Evolutionary conservation across 495 filamentous ascomycete genomes (phyloP), one percentile per base, ranked within the genome.

Genomic region (Aspergillus hancockii): DNA sequence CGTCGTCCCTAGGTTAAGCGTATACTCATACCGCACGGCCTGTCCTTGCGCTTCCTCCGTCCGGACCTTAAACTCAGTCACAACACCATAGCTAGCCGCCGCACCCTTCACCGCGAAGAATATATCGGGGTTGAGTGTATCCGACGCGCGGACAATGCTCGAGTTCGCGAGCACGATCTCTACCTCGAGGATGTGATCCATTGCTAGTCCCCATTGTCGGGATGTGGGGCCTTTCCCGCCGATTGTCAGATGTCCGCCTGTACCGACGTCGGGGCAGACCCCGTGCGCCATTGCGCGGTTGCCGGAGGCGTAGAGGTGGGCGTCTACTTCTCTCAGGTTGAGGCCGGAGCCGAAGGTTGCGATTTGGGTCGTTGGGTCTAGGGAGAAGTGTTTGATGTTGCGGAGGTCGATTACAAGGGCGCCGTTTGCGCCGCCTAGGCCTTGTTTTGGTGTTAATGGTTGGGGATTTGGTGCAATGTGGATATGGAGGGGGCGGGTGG

Each of bases 201-300:
- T 69, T 0, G 85, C 76, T 0, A 83, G 67, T 18, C 89, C 89
- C 77, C 82, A 90, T 32, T 82, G 79, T 21, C 88, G 83, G 8
- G 85, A 85, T 8, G 73, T 75, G 25, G 81, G 76, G 0, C 89
- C 89, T 43, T 80, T 84, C 7, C 89, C 89, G 14, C 89, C 89
- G 54, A 91, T 86, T 0, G 86, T 87, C 50, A 83, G 79, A 67
- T 93, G 90, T 6, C 90, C 90, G 22, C 86, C 88, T 21, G 88
- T 80, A 16, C 90, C 90, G 30, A 90, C 82, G n/a, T 74, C 66
- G 8, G 87, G 81, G 57, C 83, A 88, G 13, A 83, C 83, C 18
- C 87, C 89, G 61, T 90, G 90, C 0, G 89, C 68, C 6, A 92
- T 80, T 14, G 86, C 89, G 8, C 89, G 76, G 25, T 82, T 74